Evolutionary conservation across 2,329 filamentous ascomycete genomes (phyloP), one percentile per base, ranked within the genome.

Genomic region (Arachnopeziza araneosa): DNA sequence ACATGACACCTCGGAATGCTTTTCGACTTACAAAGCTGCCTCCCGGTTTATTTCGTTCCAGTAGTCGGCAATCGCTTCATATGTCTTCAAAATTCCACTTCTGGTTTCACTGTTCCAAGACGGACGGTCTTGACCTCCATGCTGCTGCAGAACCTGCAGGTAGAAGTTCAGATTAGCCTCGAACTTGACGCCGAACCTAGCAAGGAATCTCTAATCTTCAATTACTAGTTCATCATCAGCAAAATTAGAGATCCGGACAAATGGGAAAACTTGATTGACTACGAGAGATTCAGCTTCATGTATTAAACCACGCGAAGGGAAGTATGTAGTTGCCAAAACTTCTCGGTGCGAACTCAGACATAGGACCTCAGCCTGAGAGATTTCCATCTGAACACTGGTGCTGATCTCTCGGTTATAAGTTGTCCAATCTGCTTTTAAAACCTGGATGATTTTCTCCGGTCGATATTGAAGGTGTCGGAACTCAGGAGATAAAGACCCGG

Each of bases 141-240:
- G 63, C 23, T 61, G 55, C 8, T 21, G 49, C 55, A 65, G 32
- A 60, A 62, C 21, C 8, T 59, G 53, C 24, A 63, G 2, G 44
- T 65, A 63, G 26, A 65, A 65, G 10, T 22, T 26, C 56, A 63
- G 54, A 57, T 60, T 50, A 14, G 32, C 23, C 17, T 65, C 54
- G 55, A 63, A 65, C 17, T 49, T 51, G 24, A 65, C 63, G 1
- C 50, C 36, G 58, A 65, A 66, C 51, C 55, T 49, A 1, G 32
- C 59, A 36, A 66, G 61, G 50, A 66, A 66, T 30, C 54, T 62
- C 64, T 63, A 66, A 36, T 63, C 61, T 58, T 54, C 44, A 24
- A 32, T 24, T 32, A 50, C 19, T n/a, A 22, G 4, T 5, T 52
- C 5, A 30, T 36, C 61, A 50, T 60, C 59, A 0, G 36, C 12